Conservation (phyloP, 768 basidiomycete species). For the Candolleomyces aberdarensis region DNA sequence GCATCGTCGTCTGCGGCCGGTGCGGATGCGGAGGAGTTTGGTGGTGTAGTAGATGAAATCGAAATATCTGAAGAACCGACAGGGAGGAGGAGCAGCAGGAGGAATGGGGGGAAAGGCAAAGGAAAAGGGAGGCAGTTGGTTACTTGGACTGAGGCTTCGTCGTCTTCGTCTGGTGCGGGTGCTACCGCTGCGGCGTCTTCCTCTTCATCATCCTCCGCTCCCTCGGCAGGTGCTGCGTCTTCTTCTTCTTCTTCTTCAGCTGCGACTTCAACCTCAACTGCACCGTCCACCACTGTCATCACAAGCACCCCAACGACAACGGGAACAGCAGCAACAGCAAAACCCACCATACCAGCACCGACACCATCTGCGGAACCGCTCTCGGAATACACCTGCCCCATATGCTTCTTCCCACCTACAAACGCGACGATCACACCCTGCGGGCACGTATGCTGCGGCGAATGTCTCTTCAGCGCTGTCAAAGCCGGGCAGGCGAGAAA, state of each 20-base stretch:
- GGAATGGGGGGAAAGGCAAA: too few species aligned
- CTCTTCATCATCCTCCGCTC: too few species aligned
- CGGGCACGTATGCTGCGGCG: conserved; percentile 76
- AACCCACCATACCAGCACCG: conserved; percentile 8
- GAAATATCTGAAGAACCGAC: too few species aligned
- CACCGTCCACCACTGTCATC: conserved; percentile 1
- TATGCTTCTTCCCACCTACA: conserved; percentile 73
- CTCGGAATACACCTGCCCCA: conserved; percentile 71
- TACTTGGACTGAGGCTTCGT: too few species aligned
- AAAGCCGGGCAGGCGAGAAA: conserved; percentile 56
- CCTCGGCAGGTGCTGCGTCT: neutral
- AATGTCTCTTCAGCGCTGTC: conserved; percentile 72
- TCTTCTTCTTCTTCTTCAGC: neutral
- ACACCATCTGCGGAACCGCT: conserved; percentile 33
- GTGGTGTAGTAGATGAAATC: too few species aligned
- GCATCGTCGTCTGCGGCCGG: too few species aligned
- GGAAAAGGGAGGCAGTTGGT: too few species aligned
- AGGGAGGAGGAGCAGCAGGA: too few species aligned
- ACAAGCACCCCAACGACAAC: neutral
- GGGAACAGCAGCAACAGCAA: conserved; percentile 6
- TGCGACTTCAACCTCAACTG: neutral
- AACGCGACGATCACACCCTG: conserved; percentile 79
- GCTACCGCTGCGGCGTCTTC: too few species aligned
- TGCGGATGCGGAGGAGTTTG: too few species aligned
- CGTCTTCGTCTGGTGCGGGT: too few species aligned